These are phyloP conservation scores for Sarcomyxa edulis DNA, from an alignment of 768 basidiomycete genomes.

Conservation along the genomic window DNA sequence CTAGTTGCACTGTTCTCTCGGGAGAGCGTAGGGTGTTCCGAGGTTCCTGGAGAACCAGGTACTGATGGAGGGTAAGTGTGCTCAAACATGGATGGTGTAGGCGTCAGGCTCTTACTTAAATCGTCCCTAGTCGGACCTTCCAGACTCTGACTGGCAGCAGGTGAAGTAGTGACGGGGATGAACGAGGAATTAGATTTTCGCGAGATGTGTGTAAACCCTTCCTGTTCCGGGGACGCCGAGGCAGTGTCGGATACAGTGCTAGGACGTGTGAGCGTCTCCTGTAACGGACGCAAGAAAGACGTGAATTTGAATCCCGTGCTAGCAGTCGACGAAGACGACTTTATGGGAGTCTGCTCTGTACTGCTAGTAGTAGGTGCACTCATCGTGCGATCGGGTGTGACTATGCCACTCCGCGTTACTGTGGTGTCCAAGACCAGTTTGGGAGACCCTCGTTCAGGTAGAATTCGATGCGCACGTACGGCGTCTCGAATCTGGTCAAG, in stretches of 20 bases:
- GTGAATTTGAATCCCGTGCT: conserved; percentile 56
- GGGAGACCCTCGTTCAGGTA: conserved; percentile 25
- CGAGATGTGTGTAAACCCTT: conserved; percentile 71
- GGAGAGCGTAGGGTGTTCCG: conserved; percentile 41
- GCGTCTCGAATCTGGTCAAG: conserved; percentile 78
- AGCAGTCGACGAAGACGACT: conserved; percentile 22
- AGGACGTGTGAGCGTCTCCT: conserved; percentile 33
- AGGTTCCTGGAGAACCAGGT: conserved; percentile 36
- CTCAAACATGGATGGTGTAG: conserved; percentile 22
- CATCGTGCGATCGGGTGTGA: too few species aligned
- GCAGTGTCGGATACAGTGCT: conserved; percentile 27
- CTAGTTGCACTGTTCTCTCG: conserved; percentile 34
- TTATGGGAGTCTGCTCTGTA: conserved; percentile 23
- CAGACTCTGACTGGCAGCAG: conserved; percentile 11
- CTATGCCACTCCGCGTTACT: conserved; percentile 29
- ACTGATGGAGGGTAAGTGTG: conserved; percentile 83
- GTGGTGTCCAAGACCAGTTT: conserved; percentile 59
- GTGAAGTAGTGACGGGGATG: conserved; percentile 51
- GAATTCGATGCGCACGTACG: conserved; percentile 51
- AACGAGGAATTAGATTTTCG: conserved; percentile 54
- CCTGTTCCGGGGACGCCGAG: too few species aligned
- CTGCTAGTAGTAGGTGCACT: too few species aligned
- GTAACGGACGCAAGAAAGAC: conserved; percentile 63
- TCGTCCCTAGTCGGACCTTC: conserved; percentile 9
- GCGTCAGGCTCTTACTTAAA: conserved; percentile 14